These are phyloP conservation scores for Lizonia empirigonia DNA, from an alignment of 2,329 filamentous ascomycete species.

Conservation along the genomic window DNA sequence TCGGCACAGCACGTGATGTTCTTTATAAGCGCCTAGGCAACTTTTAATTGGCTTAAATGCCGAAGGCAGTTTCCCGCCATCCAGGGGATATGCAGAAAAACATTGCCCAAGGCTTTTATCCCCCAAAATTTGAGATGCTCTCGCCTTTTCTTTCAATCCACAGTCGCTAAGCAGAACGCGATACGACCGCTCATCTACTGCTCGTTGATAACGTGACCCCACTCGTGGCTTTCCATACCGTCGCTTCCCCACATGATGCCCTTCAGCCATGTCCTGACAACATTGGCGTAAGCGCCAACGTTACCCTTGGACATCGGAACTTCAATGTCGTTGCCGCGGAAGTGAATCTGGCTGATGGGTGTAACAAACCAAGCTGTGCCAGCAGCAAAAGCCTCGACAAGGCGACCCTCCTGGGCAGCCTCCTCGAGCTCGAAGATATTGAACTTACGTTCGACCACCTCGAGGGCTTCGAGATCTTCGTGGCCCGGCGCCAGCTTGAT, in stretches of 20 bases:
- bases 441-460: conserved; percentile 82
- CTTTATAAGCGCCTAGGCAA: too few species aligned
- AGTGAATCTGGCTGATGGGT: conserved; percentile 54
- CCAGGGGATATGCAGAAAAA: conserved; percentile 11
- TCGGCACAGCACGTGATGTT: too few species aligned
- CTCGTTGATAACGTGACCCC: conserved; percentile 54
- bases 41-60: too few species aligned
- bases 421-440: conserved; percentile 78
- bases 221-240: conserved; percentile 52
- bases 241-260: conserved; percentile 58
- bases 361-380: conserved; percentile 73
- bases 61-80: too few species aligned
- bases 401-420: conserved; percentile 73
- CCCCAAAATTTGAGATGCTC: background rate
- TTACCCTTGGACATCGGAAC: conserved; percentile 51
- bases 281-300: conserved; percentile 50
- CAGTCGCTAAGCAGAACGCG: background rate
- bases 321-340: conserved; percentile 51
- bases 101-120: background rate
- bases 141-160: conserved; percentile 1
- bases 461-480: conserved; percentile 53
- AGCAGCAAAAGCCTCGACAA: conserved; percentile 84
- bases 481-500: conserved; percentile 58
- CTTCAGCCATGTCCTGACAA: conserved; percentile 54
- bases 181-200: conserved; percentile 16